Percentiles rank a stretch among this genome's conserved stretches.
Evolutionary conservation across 2,329 filamentous ascomycete species (phyloP).

Genomic region (Sclerotinia spermophila): DNA sequence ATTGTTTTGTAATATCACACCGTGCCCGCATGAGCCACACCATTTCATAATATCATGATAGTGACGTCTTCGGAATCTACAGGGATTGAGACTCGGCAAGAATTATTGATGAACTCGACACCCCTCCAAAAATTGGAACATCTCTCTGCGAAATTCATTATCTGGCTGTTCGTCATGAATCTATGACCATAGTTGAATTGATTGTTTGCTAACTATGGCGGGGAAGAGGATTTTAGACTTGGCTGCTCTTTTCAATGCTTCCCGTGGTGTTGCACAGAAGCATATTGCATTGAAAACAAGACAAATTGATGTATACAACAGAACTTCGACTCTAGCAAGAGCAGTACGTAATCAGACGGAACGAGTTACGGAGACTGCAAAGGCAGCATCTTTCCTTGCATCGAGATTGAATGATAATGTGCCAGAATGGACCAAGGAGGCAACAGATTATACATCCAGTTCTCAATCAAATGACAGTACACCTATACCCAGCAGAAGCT

Average conservation of each 20-base stretch:
- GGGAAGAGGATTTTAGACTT: constrained; percentile 66
- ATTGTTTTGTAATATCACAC: not conserved
- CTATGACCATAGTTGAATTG: constrained; percentile 17
- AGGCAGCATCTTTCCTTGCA: constrained; percentile 57
- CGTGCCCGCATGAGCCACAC: not conserved
- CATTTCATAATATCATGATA: not conserved
- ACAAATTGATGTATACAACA: constrained; percentile 60
- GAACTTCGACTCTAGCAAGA: constrained; percentile 62
- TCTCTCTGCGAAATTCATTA: not conserved
- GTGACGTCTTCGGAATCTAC: constrained; percentile 2
- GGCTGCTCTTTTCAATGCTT: constrained; percentile 65
- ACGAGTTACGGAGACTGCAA: constrained; percentile 56
- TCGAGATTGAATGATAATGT: constrained; percentile 52
- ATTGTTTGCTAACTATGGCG: constrained; percentile 42
- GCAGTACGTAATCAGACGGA: constrained; percentile 59
- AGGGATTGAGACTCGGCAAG: constrained; percentile 14
- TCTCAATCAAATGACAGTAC: constrained; percentile 25
- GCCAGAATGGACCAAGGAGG: constrained; percentile 33
- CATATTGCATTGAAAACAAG: constrained; percentile 55
- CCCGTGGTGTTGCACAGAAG: constrained; percentile 62
- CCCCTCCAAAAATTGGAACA: not conserved
- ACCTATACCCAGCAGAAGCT: constrained; percentile 32
- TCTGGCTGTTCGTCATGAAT: constrained; percentile 21
- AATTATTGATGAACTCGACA: not conserved
- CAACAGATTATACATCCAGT: constrained; percentile 17